These are phyloP conservation scores for Simplicillium sp. DNA, from an alignment of 2,329 filamentous ascomycete species.

Conservation along the genomic window DNA sequence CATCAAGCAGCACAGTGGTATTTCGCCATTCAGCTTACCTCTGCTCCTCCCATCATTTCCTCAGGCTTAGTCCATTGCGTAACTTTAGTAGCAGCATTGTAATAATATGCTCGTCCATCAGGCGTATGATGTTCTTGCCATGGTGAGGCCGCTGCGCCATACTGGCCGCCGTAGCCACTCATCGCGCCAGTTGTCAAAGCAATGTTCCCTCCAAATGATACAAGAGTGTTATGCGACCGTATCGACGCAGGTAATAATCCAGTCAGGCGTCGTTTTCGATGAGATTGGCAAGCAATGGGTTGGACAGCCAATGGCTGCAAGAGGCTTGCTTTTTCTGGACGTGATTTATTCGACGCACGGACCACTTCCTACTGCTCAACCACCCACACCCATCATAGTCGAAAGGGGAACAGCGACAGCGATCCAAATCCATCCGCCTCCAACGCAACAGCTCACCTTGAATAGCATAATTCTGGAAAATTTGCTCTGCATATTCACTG, in stretches of 20 bases:
- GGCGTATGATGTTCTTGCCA: conserved; percentile 78
- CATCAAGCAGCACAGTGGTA: conserved; percentile 8
- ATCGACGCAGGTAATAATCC: neutral
- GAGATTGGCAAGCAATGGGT: too few species aligned
- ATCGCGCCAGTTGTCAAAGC: conserved; percentile 28
- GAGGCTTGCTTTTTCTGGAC: too few species aligned
- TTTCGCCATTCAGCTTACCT: conserved; percentile 44
- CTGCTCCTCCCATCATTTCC: conserved; percentile 74
- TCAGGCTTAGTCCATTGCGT: conserved; percentile 94
- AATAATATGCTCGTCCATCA: conserved; percentile 85
- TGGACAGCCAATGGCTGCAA: too few species aligned
- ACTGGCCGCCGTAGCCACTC: conserved; percentile 45
- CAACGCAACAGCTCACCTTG: too few species aligned
- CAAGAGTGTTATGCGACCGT: neutral
- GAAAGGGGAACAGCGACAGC: too few species aligned
- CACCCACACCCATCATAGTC: too few species aligned
- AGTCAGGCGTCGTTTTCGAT: too few species aligned
- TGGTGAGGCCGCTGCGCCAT: conserved; percentile 36
- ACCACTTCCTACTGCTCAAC: too few species aligned
- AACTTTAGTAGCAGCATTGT: conserved; percentile 73
- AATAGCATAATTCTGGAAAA: too few species aligned
- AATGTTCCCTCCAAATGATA: neutral
- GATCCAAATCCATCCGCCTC: too few species aligned
- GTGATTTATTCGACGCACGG: too few species aligned
- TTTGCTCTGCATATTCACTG: too few species aligned